Evolutionary conservation across 2,329 filamentous ascomycete genomes (phyloP).

Genomic region (Colletotrichum australisinense): DNA sequence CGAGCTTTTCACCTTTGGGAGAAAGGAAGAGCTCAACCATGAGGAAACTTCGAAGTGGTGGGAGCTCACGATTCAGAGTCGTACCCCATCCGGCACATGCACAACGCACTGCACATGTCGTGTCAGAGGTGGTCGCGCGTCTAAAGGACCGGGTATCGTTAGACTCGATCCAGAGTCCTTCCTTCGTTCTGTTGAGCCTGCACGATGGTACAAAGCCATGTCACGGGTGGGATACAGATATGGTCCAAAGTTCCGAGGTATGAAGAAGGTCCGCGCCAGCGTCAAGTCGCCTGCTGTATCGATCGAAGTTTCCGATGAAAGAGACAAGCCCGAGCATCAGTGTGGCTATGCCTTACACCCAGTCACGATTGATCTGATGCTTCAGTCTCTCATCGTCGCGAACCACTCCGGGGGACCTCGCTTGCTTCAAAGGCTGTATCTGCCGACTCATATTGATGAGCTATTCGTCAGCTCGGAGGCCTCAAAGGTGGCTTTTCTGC

Average conservation of each 20-base stretch:
- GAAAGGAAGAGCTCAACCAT: neutral
- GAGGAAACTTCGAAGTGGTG: conserved; percentile 1
- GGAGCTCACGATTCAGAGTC: conserved; percentile 17
- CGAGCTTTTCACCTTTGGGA: neutral
- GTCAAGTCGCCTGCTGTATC: neutral
- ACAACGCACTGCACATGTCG: conserved; percentile 4
- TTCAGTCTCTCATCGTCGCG: conserved; percentile 14
- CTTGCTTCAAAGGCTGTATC: neutral
- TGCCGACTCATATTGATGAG: conserved; percentile 8
- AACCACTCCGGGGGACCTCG: neutral
- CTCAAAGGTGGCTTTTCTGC: rapidly evolving
- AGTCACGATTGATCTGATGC: conserved; percentile 2
- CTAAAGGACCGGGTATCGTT: neutral
- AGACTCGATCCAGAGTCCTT: neutral
- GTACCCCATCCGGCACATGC: neutral
- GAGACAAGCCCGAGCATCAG: neutral
- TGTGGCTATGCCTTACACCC: neutral
- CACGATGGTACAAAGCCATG: conserved; percentile 19
- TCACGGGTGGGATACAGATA: conserved; percentile 14
- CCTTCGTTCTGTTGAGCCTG: neutral
- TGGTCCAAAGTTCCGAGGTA: neutral
- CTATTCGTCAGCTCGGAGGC: neutral
- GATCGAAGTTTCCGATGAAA: neutral
- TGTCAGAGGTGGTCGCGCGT: neutral
- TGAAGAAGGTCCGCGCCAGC: neutral